Conservation (phyloP, 2,329 filamentous ascomycete species). For the Pestalotiopsis fici region DNA sequence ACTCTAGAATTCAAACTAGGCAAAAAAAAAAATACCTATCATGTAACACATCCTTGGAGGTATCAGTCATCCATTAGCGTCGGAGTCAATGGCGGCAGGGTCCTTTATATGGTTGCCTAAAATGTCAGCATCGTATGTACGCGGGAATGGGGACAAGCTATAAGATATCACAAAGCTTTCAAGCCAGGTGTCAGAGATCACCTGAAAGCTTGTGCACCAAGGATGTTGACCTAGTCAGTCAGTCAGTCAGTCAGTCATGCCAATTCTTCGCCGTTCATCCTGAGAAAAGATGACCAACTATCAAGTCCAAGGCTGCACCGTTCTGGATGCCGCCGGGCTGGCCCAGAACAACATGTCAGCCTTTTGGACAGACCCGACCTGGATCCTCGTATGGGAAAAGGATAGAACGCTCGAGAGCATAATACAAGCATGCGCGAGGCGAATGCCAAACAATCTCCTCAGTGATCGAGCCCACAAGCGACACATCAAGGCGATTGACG, state of each 20-base stretch:
- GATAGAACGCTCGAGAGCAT: constrained; percentile 14
- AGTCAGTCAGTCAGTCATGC: not conserved
- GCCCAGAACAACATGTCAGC: constrained; percentile 21
- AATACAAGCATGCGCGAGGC: constrained; percentile 12
- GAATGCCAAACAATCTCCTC: constrained; percentile 18
- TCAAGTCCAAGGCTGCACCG: constrained; percentile 14
- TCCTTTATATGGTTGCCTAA: not conserved
- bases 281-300: constrained; percentile 6
- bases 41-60: too few species aligned
- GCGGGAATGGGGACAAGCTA: not conserved
- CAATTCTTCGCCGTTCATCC: not conserved
- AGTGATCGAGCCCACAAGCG: constrained; percentile 16
- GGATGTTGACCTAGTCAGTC: not conserved
- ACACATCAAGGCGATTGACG: constrained; percentile 22
- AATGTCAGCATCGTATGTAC: not conserved
- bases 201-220: not conserved
- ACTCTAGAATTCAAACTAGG: too few species aligned
- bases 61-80: not conserved
- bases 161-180: not conserved
- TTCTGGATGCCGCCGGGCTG: constrained; percentile 14
- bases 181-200: not conserved
- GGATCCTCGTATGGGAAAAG: constrained; percentile 14
- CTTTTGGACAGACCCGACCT: constrained; percentile 20
- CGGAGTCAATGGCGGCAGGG: not conserved
- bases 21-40: too few species aligned